Conservation (phyloP, 2,329 filamentous ascomycete genomes). For the Colletotrichum orbiculare region DNA sequence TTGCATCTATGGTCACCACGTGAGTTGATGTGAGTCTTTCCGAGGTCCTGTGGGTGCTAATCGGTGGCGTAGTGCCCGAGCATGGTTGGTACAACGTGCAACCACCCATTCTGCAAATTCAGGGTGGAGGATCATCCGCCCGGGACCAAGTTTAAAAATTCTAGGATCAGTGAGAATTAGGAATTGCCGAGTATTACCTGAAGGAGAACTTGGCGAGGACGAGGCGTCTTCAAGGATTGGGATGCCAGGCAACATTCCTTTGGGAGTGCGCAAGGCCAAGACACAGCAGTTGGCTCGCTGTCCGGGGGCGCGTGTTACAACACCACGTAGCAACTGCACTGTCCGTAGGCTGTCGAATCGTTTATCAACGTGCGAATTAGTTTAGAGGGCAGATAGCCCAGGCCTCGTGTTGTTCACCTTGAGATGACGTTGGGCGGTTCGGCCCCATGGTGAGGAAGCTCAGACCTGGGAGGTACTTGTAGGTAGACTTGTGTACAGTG, state of each 20-base stretch:
- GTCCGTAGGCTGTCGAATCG: no score
- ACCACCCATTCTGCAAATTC: constrained; percentile 68
- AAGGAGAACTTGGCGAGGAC: not conserved
- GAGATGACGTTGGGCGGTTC: no score
- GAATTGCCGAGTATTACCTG: not conserved
- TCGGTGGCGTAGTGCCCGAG: constrained; percentile 59
- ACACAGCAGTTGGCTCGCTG: no score
- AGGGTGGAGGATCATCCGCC: constrained; percentile 64
- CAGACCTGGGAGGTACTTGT: no score
- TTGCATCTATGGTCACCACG: constrained; percentile 73
- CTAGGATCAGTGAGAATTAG: constrained; percentile 48
- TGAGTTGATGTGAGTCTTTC: constrained; percentile 48
- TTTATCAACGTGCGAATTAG: no score
- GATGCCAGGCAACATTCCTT: not conserved
- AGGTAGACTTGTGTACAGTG: no score
- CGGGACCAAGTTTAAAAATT: constrained; percentile 61
- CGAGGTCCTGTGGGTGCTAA: constrained; percentile 4
- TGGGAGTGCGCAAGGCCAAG: not conserved
- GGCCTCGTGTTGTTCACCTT: no score
- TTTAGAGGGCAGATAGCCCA: no score
- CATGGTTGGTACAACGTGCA: constrained; percentile 61
- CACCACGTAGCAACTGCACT: no score
- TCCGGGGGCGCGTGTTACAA: no score
- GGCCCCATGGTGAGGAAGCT: no score
- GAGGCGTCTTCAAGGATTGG: not conserved